Evolutionary conservation across 371 early-diverging fungal species (phyloP), one percentile per base, ranked within the genome.

Genomic region (Circinella minor): DNA sequence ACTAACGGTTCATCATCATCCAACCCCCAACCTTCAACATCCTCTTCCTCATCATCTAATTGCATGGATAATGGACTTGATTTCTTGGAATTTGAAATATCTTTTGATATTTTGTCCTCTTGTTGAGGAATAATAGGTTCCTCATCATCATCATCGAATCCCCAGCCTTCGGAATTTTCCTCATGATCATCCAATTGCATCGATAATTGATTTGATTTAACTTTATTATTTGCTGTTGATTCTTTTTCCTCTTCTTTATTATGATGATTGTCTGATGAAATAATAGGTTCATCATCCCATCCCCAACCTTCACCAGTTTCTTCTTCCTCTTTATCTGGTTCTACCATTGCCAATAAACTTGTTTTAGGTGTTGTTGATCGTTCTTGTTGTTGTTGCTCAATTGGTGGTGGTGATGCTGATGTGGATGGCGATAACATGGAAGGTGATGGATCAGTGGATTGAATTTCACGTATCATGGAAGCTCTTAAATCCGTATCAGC

Each of bases 401-500:
- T 34, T 64, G 20, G 5, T 0, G 43, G 60, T 43, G 20, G 13
- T 51, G 18, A n/a, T 34, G 13, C 27, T 39, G 18, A 27, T 9
- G 36, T 11, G 34, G 36, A 17, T 34, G 11, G 36, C 49, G 60
- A 36, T 39, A 65, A 38, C 36, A 61, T 36, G 13, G 39, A 13
- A 4, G 9, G 51, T 55, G 51, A n/a, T 49, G 18, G 67, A n/a
- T 65, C 54, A 0, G 73, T 74, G 11, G 71, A 49, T 36, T 74
- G 69, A 18, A 93, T 92, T 71, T 91, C 92, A n/a, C 79, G 75
- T n/a, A 93, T 70, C 70, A 87, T 90, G 34, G 75, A 71, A 36
- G 81, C 80, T 43, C 93, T 81, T 36, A 90, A 73, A 10, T 88
- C 86, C 11, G 92, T 90, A 65, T 92, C 91, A 8, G 92, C 88